Evolutionary conservation across 164 flowering plant genomes (phyloP).

Genomic region (Stephania cephalantha): DNA sequence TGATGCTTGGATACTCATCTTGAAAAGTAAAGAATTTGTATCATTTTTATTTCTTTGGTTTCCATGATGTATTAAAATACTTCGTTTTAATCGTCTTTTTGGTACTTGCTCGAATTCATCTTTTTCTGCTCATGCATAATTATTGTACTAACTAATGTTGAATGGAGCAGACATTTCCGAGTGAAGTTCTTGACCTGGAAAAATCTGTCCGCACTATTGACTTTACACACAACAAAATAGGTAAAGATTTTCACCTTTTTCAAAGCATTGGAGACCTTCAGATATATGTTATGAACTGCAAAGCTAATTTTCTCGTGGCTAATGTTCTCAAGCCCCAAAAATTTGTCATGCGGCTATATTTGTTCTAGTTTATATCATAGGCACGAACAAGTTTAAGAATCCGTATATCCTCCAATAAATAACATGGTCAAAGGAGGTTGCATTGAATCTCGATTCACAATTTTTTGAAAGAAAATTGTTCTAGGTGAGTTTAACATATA

Average conservation of each 20-base stretch:
- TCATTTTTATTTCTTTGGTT: background rate
- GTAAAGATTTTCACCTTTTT: conserved; percentile 27
- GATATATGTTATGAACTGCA: background rate
- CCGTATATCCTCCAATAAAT: background rate
- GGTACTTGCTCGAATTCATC: background rate
- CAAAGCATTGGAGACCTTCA: background rate
- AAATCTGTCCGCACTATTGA: conserved; percentile 87
- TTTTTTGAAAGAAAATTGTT: background rate
- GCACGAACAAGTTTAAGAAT: background rate
- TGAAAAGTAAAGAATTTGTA: too few relatives aligned
- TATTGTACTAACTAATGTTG: conserved; percentile 2
- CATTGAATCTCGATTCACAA: background rate
- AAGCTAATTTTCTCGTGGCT: background rate
- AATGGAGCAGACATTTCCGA: conserved; percentile 62
- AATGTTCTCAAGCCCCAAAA: background rate
- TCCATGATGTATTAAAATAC: background rate
- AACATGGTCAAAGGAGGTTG: background rate
- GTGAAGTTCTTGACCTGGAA: conserved; percentile 76
- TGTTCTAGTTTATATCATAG: background rate
- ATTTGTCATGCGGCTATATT: background rate
- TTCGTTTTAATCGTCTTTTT: background rate
- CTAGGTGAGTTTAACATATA: background rate
- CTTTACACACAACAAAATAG: conserved; percentile 73
- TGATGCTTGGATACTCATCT: too few relatives aligned
- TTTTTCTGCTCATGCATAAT: background rate